Base-by-base conservation (phyloP, 2,329 filamentous ascomycete genomes). In the Fusarium brevicatenulatum region DNA sequence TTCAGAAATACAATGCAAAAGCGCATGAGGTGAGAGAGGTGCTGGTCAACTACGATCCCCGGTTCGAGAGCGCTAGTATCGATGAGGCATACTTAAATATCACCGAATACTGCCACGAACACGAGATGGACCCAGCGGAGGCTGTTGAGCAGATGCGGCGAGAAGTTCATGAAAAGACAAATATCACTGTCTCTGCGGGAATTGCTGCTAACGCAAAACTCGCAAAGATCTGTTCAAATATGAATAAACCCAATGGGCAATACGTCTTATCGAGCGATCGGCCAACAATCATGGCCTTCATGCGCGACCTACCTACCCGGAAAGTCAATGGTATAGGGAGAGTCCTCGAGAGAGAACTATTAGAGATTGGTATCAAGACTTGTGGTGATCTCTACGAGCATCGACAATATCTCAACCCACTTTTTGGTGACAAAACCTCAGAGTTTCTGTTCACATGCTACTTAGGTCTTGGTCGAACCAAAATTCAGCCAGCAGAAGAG, bases 11-110 rank as follows among this genome's bases (percentile, higher is more conserved):
- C 79, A 92, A 87, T 2, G 90, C 93, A 19, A 99, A 98, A 81
- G 96, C 96, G 0, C 89, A 92, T 65, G 95, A 98, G 80, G 91
- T 98, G 10, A 90, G 95, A 16, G 89, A 91, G 46, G 90, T 99
- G 3, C 85, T 99, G 21, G 92, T 90, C 16, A 87, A 92, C n/a
- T 99, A 98, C 78, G 96, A 99, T 78, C 90, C 94, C 0, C 88
- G 93, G 4, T 99, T 97, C 75, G 94, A 98, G 81, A 97, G 93
- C 76, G 94, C 95, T 1, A 97, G 95, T 79, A 95, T 97, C 72
- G 96, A 99, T 76, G 96, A 99, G 81, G 96, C 96, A 2, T 99
- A 98, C 79, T 86, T 99, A 34, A 98, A 99, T 77, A 93, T 99
- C 66, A 98, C 96, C 1, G 86, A 91, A 56, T 98, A 97, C 79